Conservation (phyloP, 768 basidiomycete genomes). For the Rickenella mellea region DNA sequence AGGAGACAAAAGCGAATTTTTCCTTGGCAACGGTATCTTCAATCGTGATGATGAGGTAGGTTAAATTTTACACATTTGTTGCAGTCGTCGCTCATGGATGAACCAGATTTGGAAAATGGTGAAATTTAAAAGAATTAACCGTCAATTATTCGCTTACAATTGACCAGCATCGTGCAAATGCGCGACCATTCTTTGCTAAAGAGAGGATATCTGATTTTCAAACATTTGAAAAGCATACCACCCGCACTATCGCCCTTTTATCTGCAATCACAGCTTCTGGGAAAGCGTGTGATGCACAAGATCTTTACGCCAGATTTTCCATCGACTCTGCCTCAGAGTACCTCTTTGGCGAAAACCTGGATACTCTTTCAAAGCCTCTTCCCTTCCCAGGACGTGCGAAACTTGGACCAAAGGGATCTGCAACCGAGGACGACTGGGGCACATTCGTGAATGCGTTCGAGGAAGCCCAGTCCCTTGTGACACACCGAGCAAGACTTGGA, state of each 20-base stretch:
- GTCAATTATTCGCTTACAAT: neutral
- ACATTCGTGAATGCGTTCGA: conserved; percentile 39
- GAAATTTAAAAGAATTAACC: conserved; percentile 13
- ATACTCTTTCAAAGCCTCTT: conserved; percentile 47
- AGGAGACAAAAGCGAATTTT: conserved; percentile 27
- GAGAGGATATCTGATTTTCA: conserved; percentile 65
- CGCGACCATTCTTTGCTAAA: conserved; percentile 68
- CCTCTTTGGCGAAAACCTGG: conserved; percentile 56
- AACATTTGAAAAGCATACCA: conserved; percentile 48
- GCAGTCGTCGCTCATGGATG: conserved; percentile 4
- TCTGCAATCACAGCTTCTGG: conserved; percentile 34
- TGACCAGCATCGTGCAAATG: conserved; percentile 50
- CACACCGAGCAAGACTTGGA: conserved; percentile 25
- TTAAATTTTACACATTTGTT: conserved; percentile 1
- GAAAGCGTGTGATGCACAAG: conserved; percentile 53
- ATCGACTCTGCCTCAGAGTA: conserved; percentile 68
- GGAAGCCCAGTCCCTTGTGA: conserved; percentile 25
- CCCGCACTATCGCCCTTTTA: conserved; percentile 26
- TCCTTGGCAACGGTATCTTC: conserved; percentile 71
- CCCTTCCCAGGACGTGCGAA: conserved; percentile 36
- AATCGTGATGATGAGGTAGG: conserved; percentile 65
- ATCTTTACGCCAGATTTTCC: conserved; percentile 58
- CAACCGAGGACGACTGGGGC: conserved; percentile 51
- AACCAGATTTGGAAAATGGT: conserved; percentile 58
- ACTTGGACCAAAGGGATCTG: conserved; percentile 51